These are phyloP conservation scores for Phellopilus nigrolimitatus DNA, from an alignment of 1,284 basidiomycete species.

Conservation along the genomic window DNA sequence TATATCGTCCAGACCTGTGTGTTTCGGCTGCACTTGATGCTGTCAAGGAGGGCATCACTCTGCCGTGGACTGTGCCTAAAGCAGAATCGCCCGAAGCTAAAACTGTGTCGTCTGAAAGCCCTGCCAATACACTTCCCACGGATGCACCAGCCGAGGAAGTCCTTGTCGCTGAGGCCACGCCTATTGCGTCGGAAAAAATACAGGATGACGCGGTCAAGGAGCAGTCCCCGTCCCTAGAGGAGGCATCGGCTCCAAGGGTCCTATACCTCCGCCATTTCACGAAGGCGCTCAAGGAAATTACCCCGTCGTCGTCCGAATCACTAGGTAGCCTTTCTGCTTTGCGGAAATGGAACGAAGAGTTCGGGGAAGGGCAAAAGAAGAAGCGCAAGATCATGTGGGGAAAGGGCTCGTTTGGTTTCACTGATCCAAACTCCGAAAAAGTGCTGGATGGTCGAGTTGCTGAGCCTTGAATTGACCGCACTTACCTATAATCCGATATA, in stretches of 20 bases:
- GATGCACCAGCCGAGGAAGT: neutral
- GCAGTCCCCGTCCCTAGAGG: neutral
- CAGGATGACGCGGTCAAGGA: neutral
- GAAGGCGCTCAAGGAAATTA: slow-evolving; percentile 81
- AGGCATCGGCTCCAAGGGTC: slow-evolving; percentile 32
- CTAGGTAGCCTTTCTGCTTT: slow-evolving; percentile 76
- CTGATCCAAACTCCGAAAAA: slow-evolving; percentile 34
- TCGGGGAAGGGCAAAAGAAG: slow-evolving; percentile 72
- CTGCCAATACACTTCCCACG: too few relatives aligned
- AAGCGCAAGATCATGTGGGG: slow-evolving; percentile 67
- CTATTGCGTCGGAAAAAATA: too few relatives aligned
- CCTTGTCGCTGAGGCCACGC: neutral
- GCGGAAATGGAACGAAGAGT: slow-evolving; percentile 89
- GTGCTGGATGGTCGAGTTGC: slow-evolving; percentile 43
- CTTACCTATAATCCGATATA: slow-evolving; percentile 9
- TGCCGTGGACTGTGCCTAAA: slow-evolving; percentile 59
- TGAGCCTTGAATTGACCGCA: slow-evolving; percentile 17
- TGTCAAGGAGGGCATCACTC: slow-evolving; percentile 74
- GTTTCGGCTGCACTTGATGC: slow-evolving; percentile 86
- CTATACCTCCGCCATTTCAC: slow-evolving; percentile 66
- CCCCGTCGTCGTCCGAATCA: slow-evolving; percentile 79
- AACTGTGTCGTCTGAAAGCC: too few relatives aligned
- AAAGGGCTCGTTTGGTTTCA: slow-evolving; percentile 70
- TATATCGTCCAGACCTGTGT: slow-evolving; percentile 63
- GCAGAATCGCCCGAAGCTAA: slow-evolving; percentile 19